phyloP scores from a whole-genome alignment of 2,329 filamentous ascomycete genomes.

The Orbilia javanica region DNA sequence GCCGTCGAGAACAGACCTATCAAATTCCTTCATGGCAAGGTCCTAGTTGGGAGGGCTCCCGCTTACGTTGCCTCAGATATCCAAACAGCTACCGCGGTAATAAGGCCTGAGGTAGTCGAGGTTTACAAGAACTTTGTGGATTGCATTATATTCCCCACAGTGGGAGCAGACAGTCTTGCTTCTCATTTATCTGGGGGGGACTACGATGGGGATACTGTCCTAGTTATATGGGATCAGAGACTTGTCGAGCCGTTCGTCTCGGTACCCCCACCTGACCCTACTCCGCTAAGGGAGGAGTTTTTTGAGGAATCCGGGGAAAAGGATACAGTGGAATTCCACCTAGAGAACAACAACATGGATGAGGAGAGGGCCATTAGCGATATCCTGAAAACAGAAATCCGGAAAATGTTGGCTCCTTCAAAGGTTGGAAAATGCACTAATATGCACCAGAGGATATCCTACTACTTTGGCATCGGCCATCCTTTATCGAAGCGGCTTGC shows the following conservation, averaged over 20 bases:
- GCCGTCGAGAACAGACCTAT: not conserved
- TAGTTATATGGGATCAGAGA: conserved; percentile 78
- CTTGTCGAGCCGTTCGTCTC: conserved; percentile 74
- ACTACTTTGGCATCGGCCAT: not conserved
- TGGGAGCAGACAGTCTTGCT: conserved; percentile 74
- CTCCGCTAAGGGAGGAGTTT: not conserved
- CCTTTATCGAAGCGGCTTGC: not conserved
- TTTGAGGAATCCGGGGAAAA: not conserved
- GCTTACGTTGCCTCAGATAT: conserved; percentile 79
- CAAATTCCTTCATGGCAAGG: conserved; percentile 69
- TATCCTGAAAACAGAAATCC: not conserved
- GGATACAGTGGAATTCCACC: not conserved
- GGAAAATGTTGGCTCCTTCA: not conserved
- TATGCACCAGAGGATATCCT: not conserved
- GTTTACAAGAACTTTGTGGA: conserved; percentile 66
- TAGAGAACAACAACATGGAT: not conserved
- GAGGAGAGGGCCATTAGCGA: not conserved
- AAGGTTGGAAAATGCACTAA: not conserved
- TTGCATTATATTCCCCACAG: conserved; percentile 79
- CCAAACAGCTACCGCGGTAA: conserved; percentile 70
- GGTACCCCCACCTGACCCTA: not conserved
- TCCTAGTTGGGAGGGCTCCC: conserved; percentile 77
- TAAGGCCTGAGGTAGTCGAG: conserved; percentile 64
- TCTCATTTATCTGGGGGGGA: conserved; percentile 81
- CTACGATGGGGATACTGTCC: conserved; percentile 80